Conservation (phyloP, 768 basidiomycete species). For the Termitomyces eurrhizus region DNA sequence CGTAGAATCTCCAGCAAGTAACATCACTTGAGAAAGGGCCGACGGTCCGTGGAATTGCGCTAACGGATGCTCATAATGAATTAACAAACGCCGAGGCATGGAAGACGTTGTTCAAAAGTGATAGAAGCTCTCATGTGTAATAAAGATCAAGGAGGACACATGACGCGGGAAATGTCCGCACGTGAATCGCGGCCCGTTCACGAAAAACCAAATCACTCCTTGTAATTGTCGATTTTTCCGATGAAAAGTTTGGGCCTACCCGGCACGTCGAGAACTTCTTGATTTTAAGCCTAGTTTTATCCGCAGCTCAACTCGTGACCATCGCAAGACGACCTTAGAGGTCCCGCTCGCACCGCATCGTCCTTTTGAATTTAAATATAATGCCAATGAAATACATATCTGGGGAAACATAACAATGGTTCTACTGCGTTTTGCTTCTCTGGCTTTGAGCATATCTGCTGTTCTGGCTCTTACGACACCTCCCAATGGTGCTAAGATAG, state of each 20-base stretch:
- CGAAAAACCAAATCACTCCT: too few species aligned
- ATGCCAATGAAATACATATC: neutral
- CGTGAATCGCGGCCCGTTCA: neutral
- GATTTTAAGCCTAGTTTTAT: constrained; percentile 2
- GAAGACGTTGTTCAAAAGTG: neutral
- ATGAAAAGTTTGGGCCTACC: neutral
- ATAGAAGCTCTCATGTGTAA: neutral
- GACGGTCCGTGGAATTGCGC: neutral
- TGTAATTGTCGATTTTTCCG: neutral
- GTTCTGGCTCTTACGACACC: constrained; percentile 16
- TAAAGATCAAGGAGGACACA: neutral
- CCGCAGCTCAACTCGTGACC: constrained; percentile 9
- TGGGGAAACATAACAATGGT: neutral
- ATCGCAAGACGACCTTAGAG: neutral
- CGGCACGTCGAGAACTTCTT: neutral
- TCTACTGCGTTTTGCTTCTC: constrained; percentile 7
- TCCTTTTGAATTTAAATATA: neutral
- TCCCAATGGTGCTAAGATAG: constrained; percentile 24
- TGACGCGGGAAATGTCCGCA: neutral
- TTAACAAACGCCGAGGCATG: neutral
- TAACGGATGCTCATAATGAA: neutral
- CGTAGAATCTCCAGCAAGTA: neutral
- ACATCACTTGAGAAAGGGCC: neutral
- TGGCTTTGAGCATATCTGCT: constrained; percentile 14
- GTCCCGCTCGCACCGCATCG: neutral